Evolutionary conservation across 202 grass and related monocot genomes (phyloP).

Genomic region (Elaeis oleifera): DNA sequence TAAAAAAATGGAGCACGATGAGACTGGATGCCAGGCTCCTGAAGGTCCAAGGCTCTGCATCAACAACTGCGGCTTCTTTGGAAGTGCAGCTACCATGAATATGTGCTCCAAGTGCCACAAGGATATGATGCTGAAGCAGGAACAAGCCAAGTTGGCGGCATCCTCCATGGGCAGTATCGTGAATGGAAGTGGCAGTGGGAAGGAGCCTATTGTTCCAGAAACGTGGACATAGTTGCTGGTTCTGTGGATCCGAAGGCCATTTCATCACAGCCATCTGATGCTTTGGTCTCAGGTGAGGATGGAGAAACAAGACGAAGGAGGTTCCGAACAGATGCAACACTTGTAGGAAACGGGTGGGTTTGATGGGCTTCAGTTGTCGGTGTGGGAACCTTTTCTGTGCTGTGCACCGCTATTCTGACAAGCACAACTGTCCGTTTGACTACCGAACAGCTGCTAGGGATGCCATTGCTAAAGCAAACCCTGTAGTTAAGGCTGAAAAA

Average conservation of each 20-base stretch:
- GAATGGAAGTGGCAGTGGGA: constrained; percentile 33
- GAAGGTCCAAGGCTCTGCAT: constrained; percentile 84
- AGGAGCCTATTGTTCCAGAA: constrained; percentile 21
- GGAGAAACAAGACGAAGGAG: constrained; percentile 43
- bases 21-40: constrained; percentile 57
- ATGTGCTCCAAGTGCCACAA: constrained; percentile 99
- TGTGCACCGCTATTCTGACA: constrained; percentile 60
- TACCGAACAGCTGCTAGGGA: constrained; percentile 64
- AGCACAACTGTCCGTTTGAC: constrained; percentile 76
- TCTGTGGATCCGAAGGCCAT: constrained; percentile 16
- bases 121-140: constrained; percentile 77
- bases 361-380: constrained; percentile 71
- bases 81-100: constrained; percentile 71
- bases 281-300: constrained; percentile 25
- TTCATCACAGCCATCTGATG: constrained; percentile 12
- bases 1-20: constrained; percentile 62
- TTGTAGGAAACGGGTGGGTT: constrained; percentile 65
- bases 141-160: constrained; percentile 56
- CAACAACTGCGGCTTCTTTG: constrained; percentile 96
- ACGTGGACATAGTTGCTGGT: constrained; percentile 12
- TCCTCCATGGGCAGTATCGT: constrained; percentile 75
- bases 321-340: constrained; percentile 49
- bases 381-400: constrained; percentile 70
- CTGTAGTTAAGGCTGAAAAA: constrained; percentile 81
- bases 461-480: constrained; percentile 87